phyloP scores from a whole-genome alignment of 2,329 filamentous ascomycete genomes.

The Huntiella bhutanensis region DNA sequence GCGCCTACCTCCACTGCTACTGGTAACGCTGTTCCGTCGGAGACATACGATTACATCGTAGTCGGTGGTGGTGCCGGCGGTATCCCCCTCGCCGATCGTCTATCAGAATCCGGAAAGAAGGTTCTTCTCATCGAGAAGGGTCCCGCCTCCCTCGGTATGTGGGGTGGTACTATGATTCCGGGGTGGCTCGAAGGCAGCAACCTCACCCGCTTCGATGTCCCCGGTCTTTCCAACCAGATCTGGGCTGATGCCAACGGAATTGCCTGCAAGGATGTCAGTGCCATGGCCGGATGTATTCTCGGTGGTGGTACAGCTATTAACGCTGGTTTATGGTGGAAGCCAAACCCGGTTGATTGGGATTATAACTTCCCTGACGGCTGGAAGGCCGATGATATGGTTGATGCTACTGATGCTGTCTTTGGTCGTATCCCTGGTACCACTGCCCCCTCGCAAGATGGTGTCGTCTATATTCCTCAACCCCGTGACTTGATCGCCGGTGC shows the following conservation, averaged over 20 bases:
- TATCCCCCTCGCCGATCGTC: conserved; percentile 36
- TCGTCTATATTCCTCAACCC: conserved; percentile 47
- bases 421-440: conserved; percentile 51
- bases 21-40: conserved; percentile 4
- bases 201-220: conserved; percentile 52
- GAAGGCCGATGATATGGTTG: conserved; percentile 43
- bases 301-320: conserved; percentile 51
- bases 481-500: conserved; percentile 43
- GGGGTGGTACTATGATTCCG: conserved; percentile 41
- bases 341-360: conserved; percentile 48
- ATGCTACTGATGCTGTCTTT: conserved; percentile 43
- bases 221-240: conserved; percentile 53
- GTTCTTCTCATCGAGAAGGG: conserved; percentile 46
- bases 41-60: conserved; percentile 38
- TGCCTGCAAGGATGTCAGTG: conserved; percentile 49
- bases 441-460: conserved; percentile 44
- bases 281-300: conserved; percentile 54
- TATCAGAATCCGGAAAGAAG: conserved; percentile 41
- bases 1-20: conserved; percentile 17
- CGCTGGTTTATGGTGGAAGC: conserved; percentile 48
- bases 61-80: conserved; percentile 44
- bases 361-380: conserved; percentile 54
- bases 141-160: conserved; percentile 42
- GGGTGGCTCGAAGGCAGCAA: conserved; percentile 42
- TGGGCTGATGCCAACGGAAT: conserved; percentile 44